Percentiles rank a stretch among this genome's conserved stretches.
Evolutionary conservation across 208 protist species (phyloP).

Genomic region (Naegleria fowleri): DNA sequence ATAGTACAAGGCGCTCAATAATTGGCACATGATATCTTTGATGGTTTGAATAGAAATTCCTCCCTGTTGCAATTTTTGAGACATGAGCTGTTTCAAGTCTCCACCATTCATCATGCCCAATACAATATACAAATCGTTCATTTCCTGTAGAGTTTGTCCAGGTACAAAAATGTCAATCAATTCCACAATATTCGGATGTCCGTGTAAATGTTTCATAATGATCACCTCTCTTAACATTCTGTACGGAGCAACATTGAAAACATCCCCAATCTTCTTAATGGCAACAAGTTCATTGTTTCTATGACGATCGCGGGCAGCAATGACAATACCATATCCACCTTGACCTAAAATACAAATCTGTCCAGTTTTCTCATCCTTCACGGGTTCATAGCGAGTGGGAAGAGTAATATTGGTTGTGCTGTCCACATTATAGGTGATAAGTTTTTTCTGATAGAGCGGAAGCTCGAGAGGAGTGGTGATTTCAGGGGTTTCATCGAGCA

Average conservation of each 20-base stretch:
- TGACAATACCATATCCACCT: conserved; percentile 11
- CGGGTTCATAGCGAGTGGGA: neutral
- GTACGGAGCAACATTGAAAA: neutral
- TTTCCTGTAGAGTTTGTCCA: neutral
- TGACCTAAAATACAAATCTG: conserved; percentile 16
- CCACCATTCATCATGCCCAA: neutral
- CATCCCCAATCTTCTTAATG: conserved; percentile 9
- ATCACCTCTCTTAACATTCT: neutral
- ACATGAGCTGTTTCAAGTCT: neutral
- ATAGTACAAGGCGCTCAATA: conserved; percentile 2
- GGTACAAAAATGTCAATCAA: conserved; percentile 14
- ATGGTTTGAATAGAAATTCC: neutral
- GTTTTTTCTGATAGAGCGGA: neutral
- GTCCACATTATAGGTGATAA: neutral
- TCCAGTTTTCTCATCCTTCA: neutral
- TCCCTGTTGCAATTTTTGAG: neutral
- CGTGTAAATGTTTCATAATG: neutral
- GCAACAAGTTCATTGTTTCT: neutral
- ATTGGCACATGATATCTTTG: conserved; percentile 11
- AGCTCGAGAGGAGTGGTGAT: neutral
- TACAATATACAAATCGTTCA: conserved; percentile 17
- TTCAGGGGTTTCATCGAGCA: neutral
- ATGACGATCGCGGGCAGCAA: neutral
- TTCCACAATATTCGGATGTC: neutral
- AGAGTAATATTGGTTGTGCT: neutral